Percentiles rank a stretch among this genome's conserved stretches.
phyloP scores from a whole-genome alignment of 2,329 filamentous ascomycete genomes.

The Dendrostoma leiphaemia region DNA sequence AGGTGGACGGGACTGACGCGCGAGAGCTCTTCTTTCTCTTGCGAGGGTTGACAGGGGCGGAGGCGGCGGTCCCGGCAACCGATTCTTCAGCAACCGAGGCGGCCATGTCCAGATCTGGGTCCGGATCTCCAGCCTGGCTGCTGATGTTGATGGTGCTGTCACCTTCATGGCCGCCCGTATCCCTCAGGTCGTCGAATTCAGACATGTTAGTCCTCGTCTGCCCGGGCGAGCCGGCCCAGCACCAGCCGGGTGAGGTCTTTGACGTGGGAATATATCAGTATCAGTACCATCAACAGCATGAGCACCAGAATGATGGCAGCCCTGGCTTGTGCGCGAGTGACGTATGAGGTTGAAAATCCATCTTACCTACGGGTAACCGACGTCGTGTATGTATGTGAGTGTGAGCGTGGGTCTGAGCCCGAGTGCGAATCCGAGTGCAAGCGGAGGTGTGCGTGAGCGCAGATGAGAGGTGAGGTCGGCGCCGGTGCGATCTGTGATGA shows the following conservation, averaged over 20 bases:
- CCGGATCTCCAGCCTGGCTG: neutral
- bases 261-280: neutral
- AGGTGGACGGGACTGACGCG: constrained; percentile 15
- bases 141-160: neutral
- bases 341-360: neutral
- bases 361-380: neutral
- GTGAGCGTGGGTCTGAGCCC: neutral
- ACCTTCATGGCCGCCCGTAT: neutral
- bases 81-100: constrained; percentile 16
- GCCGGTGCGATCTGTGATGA: neutral
- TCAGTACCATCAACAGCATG: neutral
- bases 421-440: no score
- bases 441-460: no score
- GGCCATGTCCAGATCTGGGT: constrained; percentile 9
- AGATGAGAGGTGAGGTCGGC: neutral
- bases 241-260: constrained; percentile 1
- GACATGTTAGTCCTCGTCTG: constrained; percentile 10
- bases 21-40: constrained; percentile 21
- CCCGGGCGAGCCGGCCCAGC: no score
- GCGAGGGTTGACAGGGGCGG: constrained; percentile 16
- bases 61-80: constrained; percentile 1
- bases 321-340: neutral
- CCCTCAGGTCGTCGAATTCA: constrained; percentile 9
- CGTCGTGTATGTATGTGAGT: neutral
- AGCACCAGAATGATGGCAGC: neutral